A percentile compares a stretch with the other conserved stretches of the same genome.
These are phyloP conservation scores for Conoideocrella luteorostrata DNA, from an alignment of 2,329 filamentous ascomycete genomes.

Conservation along the genomic window DNA sequence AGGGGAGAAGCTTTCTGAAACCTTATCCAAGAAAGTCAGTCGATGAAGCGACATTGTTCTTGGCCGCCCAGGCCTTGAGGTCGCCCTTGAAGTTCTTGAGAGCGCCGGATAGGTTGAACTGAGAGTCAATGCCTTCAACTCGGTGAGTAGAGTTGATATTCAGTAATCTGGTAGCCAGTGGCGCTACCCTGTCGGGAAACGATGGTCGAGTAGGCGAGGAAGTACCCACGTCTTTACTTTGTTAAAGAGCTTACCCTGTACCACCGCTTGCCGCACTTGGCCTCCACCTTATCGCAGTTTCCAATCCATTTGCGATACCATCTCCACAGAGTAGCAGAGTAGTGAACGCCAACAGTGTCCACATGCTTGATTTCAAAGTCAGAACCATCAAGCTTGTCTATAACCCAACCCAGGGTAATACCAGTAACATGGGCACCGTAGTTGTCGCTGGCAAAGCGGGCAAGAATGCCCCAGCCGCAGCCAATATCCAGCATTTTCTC, in stretches of 20 bases:
- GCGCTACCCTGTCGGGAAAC: constrained; percentile 77
- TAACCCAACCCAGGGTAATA: constrained; percentile 85
- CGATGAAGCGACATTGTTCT: constrained; percentile 29
- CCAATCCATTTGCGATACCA: constrained; percentile 99
- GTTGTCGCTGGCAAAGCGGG: constrained; percentile 86
- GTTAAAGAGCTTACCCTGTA: constrained; percentile 64
- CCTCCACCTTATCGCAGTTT: constrained; percentile 86
- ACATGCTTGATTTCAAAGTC: constrained; percentile 73
- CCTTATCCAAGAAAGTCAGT: constrained; percentile 20
- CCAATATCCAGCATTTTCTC: constrained; percentile 90
- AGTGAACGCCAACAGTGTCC: constrained; percentile 94
- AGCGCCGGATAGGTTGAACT: constrained; percentile 64
- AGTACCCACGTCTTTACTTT: constrained; percentile 60
- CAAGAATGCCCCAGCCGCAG: constrained; percentile 95
- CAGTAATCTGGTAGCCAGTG: constrained; percentile 83
- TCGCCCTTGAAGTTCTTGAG: constrained; percentile 31
- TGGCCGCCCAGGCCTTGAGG: constrained; percentile 27
- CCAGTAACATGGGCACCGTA: constrained; percentile 82
- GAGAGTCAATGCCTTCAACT: constrained; percentile 65
- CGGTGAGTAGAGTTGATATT: constrained; percentile 88
- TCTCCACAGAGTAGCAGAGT: constrained; percentile 91
- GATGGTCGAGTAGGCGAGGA: constrained; percentile 82
- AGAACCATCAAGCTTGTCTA: constrained; percentile 73
- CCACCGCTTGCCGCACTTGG: constrained; percentile 94
- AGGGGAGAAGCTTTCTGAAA: neutral